Base-by-base conservation (phyloP, 257 asterid species). In the Nicotiana benthamiana region DNA sequence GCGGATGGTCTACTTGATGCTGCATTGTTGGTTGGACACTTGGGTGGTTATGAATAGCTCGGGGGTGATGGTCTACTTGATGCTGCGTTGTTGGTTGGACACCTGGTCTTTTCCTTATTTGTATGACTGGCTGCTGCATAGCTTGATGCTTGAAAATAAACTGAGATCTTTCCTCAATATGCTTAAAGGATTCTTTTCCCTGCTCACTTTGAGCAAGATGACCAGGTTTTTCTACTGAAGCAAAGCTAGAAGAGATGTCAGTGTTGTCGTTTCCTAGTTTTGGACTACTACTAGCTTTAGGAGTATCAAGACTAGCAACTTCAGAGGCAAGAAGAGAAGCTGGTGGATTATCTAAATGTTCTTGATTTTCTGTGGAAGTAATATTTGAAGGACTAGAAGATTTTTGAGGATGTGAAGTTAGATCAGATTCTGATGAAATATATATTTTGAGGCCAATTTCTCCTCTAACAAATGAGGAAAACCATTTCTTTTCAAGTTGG, bases 401-500 rank as follows among this genome's bases (percentile, higher is more conserved):
- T 59, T 16, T 46, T 60, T 52, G 77, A 46, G 63, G 63, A 60
- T 24, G 61, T n/a, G n/a, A n/a, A n/a, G 81, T 74, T 34, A 86
- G 86, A 48, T 88, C 84, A 52, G 86, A 68, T 77, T 87, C 83
- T 40, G 88, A 61, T n/a, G 84, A 82, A 79, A 80, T 56, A 22
- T 92, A 90, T 74, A 89, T 85, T 83, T 91, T 90, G 43, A 92
- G 91, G 87, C 97, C 92, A 80, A 92, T 89, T 60, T 91, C 90
- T 64, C 96, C 97, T 79, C 83, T 90, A 34, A 86, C 88, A 79
- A 68, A 86, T 3, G 91, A 85, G 61, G 87, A 82, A 3, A 91
- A 34, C 52, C 90, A 87, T 84, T 88, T 91, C 43, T 75, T 89
- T 80, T 92, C 96, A 7, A 91, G 87, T 4, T 80, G 92, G 85